phyloP scores from a whole-genome alignment of 2,329 filamentous ascomycete genomes.

The Zymoseptoria brevis region DNA sequence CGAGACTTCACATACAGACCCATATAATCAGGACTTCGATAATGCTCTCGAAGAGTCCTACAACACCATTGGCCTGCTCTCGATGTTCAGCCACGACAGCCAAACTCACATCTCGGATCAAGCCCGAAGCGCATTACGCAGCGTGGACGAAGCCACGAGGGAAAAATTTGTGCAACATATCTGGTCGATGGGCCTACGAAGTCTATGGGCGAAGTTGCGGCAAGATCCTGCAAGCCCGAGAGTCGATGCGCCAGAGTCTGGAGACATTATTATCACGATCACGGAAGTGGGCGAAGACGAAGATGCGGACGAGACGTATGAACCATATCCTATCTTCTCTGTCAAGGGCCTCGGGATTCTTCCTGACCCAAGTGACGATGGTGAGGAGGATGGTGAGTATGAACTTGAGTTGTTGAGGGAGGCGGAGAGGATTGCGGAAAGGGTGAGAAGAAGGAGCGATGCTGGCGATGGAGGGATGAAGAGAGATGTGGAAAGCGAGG shows the following conservation, averaged over 20 bases:
- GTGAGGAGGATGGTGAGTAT: not conserved
- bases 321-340: not conserved
- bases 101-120: not conserved
- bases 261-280: not conserved
- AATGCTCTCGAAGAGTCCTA: conserved; percentile 4
- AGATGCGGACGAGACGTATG: not conserved
- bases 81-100: not conserved
- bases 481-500: too few relatives aligned
- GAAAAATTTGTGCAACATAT: not conserved
- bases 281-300: not conserved
- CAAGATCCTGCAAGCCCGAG: not conserved
- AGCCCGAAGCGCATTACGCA: not conserved
- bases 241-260: not conserved
- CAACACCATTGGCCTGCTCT: not conserved
- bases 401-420: not conserved
- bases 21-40: conserved; percentile 1
- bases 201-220: not conserved
- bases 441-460: too few relatives aligned
- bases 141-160: not conserved
- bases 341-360: not conserved
- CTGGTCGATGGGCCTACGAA: not conserved
- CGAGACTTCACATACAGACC: not conserved
- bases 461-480: too few relatives aligned
- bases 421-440: not conserved
- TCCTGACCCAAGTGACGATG: not conserved